These are phyloP conservation scores for Trypanosoma theileri DNA, from an alignment of 208 protist species.

Conservation along the genomic window DNA sequence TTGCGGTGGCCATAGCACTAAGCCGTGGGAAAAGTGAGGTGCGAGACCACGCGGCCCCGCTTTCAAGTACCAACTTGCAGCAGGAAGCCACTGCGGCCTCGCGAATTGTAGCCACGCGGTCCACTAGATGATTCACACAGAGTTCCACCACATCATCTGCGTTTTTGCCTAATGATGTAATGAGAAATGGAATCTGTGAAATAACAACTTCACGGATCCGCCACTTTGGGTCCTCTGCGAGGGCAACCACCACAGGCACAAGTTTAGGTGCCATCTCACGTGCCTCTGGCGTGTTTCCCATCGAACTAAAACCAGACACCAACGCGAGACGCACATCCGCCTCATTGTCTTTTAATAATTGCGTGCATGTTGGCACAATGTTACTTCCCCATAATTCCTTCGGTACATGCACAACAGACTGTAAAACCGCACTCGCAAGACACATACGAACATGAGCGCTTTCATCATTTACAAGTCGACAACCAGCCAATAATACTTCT, in stretches of 20 bases:
- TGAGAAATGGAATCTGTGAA: constrained; percentile 80
- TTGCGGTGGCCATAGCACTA: constrained; percentile 45
- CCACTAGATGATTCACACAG: constrained; percentile 71
- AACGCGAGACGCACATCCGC: constrained; percentile 84
- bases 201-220: constrained; percentile 84
- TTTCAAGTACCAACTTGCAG: constrained; percentile 71
- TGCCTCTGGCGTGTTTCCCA: constrained; percentile 82
- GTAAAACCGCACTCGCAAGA: constrained; percentile 79
- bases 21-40: constrained; percentile 70
- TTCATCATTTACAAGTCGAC: constrained; percentile 68
- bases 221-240: constrained; percentile 86
- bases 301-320: constrained; percentile 82
- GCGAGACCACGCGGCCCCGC: constrained; percentile 59
- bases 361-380: constrained; percentile 77
- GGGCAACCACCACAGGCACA: constrained; percentile 76
- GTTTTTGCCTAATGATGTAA: constrained; percentile 67
- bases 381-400: constrained; percentile 74
- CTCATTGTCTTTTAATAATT: constrained; percentile 74
- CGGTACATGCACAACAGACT: constrained; percentile 72
- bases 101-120: constrained; percentile 87
- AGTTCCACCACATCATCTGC: constrained; percentile 80
- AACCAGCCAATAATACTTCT: constrained; percentile 75
- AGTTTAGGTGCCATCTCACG: constrained; percentile 83
- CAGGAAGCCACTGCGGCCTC: constrained; percentile 81
- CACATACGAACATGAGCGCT: constrained; percentile 82